Conservation (phyloP, 176 grass and related monocot species). For the Aegilops tauschii region DNA sequence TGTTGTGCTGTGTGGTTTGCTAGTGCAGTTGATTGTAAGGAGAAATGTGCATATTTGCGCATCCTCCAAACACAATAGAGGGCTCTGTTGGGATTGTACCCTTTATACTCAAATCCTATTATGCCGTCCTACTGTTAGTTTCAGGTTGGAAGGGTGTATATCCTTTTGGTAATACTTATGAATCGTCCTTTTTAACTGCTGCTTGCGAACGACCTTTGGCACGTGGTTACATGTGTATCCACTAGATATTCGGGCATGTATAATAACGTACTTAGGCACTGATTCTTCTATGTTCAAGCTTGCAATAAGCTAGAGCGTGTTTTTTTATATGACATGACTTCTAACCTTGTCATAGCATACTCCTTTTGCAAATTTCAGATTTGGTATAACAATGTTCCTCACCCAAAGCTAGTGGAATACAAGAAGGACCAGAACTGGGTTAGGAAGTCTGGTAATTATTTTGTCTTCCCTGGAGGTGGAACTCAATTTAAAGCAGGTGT, state of each 20-base stretch:
- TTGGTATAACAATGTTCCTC: conserved; percentile 97
- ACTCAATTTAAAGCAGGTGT: conserved; percentile 94
- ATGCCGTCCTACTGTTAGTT: neutral
- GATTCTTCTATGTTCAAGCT: conserved; percentile 1
- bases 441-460: conserved; percentile 60
- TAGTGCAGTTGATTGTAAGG: neutral
- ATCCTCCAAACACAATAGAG: neutral
- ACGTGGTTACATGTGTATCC: neutral
- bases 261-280: neutral
- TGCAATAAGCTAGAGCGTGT: neutral
- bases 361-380: conserved; percentile 51
- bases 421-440: conserved; percentile 99
- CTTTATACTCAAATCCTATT: conserved; percentile 4
- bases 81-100: neutral
- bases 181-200: neutral
- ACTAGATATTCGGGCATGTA: neutral
- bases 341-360: conserved; percentile 10
- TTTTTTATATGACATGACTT: neutral
- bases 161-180: neutral
- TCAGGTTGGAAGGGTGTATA: neutral
- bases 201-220: neutral
- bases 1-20: neutral
- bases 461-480: conserved; percentile 83
- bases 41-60: neutral
- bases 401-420: conserved; percentile 86